These are phyloP conservation scores for Penicillium sp. DNA, from an alignment of 2,329 filamentous ascomycete species.

Conservation along the genomic window DNA sequence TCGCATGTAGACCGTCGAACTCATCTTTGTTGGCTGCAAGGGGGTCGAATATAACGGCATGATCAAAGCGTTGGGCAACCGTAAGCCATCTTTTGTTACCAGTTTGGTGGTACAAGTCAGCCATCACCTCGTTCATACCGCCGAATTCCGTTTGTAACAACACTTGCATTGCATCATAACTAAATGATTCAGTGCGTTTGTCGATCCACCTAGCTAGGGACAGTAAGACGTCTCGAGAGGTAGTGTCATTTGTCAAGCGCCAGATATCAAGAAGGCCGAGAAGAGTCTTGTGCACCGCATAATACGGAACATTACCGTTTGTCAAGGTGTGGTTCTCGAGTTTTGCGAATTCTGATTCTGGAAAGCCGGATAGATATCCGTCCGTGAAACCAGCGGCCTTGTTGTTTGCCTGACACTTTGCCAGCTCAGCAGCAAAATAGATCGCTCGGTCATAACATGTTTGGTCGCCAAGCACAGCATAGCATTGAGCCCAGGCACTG, in stretches of 20 bases:
- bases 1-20: conserved; percentile 52
- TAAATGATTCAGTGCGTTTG: neutral
- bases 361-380: neutral
- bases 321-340: neutral
- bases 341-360: neutral
- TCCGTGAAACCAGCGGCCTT: neutral
- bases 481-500: conserved; percentile 53
- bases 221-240: neutral
- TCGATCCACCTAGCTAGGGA: neutral
- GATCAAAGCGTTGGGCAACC: conserved; percentile 52
- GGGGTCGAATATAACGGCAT: conserved; percentile 49
- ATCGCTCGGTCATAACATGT: conserved; percentile 49
- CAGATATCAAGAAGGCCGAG: neutral
- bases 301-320: neutral
- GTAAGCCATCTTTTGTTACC: conserved; percentile 49
- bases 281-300: neutral
- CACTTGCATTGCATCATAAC: neutral
- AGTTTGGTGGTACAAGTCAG: conserved; percentile 26
- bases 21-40: conserved; percentile 48
- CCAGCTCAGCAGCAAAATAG: conserved; percentile 40
- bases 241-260: neutral
- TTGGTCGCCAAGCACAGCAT: conserved; percentile 44
- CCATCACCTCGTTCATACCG: conserved; percentile 10
- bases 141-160: neutral
- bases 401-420: neutral